Evolutionary conservation across 2,329 filamentous ascomycete genomes (phyloP).

Genomic region (Aspergillus viridinutans): DNA sequence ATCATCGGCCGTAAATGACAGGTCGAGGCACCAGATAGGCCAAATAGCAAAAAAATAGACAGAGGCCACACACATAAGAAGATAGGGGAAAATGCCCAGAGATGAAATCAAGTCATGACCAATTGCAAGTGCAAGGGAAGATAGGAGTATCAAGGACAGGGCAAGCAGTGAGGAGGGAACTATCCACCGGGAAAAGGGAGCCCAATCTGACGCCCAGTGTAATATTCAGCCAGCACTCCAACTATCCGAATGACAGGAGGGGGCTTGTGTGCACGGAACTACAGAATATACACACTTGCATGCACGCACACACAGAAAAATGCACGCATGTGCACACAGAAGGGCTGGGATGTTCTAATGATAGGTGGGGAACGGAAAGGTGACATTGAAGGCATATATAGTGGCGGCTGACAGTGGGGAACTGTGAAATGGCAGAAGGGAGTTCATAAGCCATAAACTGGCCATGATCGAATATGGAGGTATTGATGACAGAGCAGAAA

Average conservation of each 20-base stretch:
- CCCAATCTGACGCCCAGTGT: background rate
- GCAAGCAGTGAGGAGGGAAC: background rate
- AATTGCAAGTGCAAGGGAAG: background rate
- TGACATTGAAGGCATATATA: background rate
- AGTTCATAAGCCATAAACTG: background rate
- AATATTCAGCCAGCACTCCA: background rate
- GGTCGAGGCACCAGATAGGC: background rate
- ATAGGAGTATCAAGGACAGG: background rate
- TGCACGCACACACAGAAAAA: background rate
- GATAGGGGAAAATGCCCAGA: background rate
- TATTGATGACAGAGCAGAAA: background rate
- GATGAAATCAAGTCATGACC: background rate
- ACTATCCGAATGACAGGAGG: background rate
- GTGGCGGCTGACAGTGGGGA: slow-evolving; percentile 4
- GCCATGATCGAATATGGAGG: background rate
- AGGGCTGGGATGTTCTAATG: background rate
- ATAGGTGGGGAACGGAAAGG: slow-evolving; percentile 7
- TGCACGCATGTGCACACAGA: slow-evolving; percentile 5
- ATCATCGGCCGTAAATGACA: background rate
- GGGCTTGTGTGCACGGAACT: slow-evolving; percentile 5
- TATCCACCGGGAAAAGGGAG: background rate
- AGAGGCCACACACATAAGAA: background rate
- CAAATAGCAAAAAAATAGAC: background rate
- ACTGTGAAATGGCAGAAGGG: background rate
- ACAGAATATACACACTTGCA: slow-evolving; percentile 2